A percentile compares a stretch with the other conserved stretches of the same genome.
phyloP scores from a whole-genome alignment of 768 basidiomycete genomes.

The Fistulinella prunicolor region DNA sequence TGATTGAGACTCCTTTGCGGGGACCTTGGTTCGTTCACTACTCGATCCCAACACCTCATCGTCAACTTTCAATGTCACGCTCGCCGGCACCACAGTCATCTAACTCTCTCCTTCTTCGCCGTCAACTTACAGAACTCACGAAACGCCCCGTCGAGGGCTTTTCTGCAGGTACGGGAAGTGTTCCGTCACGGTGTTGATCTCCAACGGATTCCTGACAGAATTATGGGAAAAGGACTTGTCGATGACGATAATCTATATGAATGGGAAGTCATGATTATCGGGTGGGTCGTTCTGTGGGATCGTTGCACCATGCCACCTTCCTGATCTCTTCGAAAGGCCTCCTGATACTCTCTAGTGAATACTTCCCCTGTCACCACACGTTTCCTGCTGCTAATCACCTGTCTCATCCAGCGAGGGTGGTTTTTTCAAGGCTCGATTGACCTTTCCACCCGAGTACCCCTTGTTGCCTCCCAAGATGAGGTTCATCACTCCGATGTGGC shows the following conservation, averaged over 20 bases:
- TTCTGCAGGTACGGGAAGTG: slow-evolving; percentile 68
- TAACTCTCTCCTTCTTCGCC: slow-evolving; percentile 61
- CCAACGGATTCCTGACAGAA: slow-evolving; percentile 34
- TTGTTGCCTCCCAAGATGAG: slow-evolving; percentile 92
- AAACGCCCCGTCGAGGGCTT: slow-evolving; percentile 96
- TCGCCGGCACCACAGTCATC: slow-evolving; percentile 32
- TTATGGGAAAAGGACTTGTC: slow-evolving; percentile 66
- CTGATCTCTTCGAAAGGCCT: slow-evolving; percentile 52
- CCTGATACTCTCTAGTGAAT: slow-evolving; percentile 89
- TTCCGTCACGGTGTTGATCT: slow-evolving; percentile 28
- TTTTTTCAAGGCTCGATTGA: slow-evolving; percentile 87
- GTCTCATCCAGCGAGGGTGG: slow-evolving; percentile 78
- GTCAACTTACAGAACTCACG: slow-evolving; percentile 81
- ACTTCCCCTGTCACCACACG: background rate
- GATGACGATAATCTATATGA: slow-evolving; percentile 94
- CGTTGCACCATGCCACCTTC: slow-evolving; percentile 7
- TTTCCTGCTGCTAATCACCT: slow-evolving; percentile 1
- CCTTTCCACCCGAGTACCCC: slow-evolving; percentile 90
- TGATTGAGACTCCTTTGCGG: background rate
- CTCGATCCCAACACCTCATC: background rate
- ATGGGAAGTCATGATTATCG: slow-evolving; percentile 96
- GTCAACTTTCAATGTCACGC: slow-evolving; percentile 16
- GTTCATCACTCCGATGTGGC: slow-evolving; percentile 95
- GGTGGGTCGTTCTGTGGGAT: slow-evolving; percentile 48
- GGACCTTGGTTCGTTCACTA: background rate